Conservation (phyloP, 2,329 filamentous ascomycete genomes). For the Trichophyton rubrum region DNA sequence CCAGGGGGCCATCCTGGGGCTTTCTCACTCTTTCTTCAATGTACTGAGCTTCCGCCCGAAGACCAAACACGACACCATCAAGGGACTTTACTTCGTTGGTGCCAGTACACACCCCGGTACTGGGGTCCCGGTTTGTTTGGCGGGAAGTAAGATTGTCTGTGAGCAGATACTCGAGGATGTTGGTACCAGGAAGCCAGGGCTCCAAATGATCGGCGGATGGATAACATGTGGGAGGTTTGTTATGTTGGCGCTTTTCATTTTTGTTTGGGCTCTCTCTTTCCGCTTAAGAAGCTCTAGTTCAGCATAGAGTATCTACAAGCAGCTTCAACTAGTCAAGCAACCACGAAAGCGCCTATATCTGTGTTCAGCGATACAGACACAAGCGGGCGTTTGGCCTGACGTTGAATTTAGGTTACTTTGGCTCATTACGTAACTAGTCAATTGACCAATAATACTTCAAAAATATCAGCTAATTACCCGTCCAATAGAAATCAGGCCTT, state of each 20-base stretch:
- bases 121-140: neutral
- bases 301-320: neutral
- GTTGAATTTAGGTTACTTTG: too few relatives aligned
- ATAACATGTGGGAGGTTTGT: neutral
- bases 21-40: neutral
- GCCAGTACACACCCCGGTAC: neutral
- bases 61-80: neutral
- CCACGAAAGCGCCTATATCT: too few relatives aligned
- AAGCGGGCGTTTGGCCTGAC: too few relatives aligned
- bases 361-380: too few relatives aligned
- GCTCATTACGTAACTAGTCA: too few relatives aligned
- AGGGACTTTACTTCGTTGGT: neutral
- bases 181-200: neutral
- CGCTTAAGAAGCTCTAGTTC: neutral
- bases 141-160: neutral
- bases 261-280: neutral
- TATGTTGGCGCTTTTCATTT: neutral
- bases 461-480: too few relatives aligned
- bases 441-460: too few relatives aligned
- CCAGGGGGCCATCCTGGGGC: neutral
- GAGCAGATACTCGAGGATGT: neutral
- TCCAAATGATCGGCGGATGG: neutral
- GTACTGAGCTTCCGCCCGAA: neutral
- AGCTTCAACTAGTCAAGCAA: too few relatives aligned
- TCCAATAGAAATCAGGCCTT: too few relatives aligned